Evolutionary conservation across 495 filamentous ascomycete genomes (phyloP), one percentile per base, ranked within the genome.

Genomic region (Aspergillus biplanus): DNA sequence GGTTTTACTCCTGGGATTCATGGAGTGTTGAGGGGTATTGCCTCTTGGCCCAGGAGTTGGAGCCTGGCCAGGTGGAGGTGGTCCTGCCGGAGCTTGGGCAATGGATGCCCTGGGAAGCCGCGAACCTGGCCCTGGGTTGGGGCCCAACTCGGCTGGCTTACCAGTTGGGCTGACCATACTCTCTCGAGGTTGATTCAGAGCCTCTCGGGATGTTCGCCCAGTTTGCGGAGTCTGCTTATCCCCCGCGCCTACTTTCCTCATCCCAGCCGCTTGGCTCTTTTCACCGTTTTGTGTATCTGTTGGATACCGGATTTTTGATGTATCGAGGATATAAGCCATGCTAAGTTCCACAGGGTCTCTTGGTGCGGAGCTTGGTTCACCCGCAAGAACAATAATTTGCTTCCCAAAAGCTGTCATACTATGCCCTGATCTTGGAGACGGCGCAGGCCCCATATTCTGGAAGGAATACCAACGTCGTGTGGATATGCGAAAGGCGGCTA

Each of bases 381-480:
- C 95, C 11, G 91, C 96, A 48, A 97, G 79, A 13, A 97, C 92
- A 53, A 97, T 90, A 62, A 99, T 87, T 54, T 93, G 89, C 68
- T 96, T 96, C 6, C 90, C 91, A 66, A 92, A 92, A 6, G 93
- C 87, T 0, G 96, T 98, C 95, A 98, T 98, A 73, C 92, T 96
- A 73, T 99, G 96, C 0, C 96, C 96, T 18, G 93, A 97, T 50
- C 96, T 82, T 18, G 95, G 89, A 7, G 93, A 97, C 0, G 96
- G 96, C 4, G 93, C 93, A 2, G 92, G 94, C 0, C 96, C 96
- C 96, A 99, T 99, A 68, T 99, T 99, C 70, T 98, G 96, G 78
- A 99, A 99, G 11, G 94, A 98, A 71, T 97, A 99, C 96, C 96
- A 99, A 42, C 96, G 88, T 59, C 90, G 87, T 6, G 91, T 90